Percentiles rank a stretch among this genome's conserved stretches.
Evolutionary conservation across 495 filamentous ascomycete species (phyloP).

Genomic region (Penicillium lividum): DNA sequence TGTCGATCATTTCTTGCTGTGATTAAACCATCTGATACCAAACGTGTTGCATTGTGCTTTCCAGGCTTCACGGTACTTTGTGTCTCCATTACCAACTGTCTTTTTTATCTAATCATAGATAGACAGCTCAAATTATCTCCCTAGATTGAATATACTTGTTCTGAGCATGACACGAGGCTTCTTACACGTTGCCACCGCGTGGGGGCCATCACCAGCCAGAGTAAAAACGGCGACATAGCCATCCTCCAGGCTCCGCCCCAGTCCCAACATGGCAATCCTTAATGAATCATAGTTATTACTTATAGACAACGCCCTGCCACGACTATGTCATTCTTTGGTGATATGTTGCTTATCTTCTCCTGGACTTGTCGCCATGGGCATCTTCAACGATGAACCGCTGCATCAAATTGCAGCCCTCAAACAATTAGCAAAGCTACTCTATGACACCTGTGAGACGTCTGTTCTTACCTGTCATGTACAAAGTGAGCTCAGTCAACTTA

Average conservation of each 20-base stretch:
- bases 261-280: background rate
- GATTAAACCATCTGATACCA: background rate
- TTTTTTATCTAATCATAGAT: background rate
- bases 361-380: background rate
- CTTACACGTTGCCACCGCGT: background rate
- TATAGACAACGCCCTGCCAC: background rate
- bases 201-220: background rate
- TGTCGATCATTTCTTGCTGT: background rate
- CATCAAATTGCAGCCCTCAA: conserved; percentile 1
- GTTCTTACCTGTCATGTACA: background rate
- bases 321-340: background rate
- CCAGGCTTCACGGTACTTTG: background rate
- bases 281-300: background rate
- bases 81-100: background rate
- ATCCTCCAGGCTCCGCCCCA: background rate
- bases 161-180: background rate
- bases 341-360: background rate
- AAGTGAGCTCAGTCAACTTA: background rate
- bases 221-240: background rate
- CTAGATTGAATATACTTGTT: background rate
- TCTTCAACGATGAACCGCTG: background rate
- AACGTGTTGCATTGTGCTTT: background rate
- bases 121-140: background rate
- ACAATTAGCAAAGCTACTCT: background rate
- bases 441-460: background rate